Conservation (phyloP, 306 rosid species). For the Spatholobus suberectus region DNA sequence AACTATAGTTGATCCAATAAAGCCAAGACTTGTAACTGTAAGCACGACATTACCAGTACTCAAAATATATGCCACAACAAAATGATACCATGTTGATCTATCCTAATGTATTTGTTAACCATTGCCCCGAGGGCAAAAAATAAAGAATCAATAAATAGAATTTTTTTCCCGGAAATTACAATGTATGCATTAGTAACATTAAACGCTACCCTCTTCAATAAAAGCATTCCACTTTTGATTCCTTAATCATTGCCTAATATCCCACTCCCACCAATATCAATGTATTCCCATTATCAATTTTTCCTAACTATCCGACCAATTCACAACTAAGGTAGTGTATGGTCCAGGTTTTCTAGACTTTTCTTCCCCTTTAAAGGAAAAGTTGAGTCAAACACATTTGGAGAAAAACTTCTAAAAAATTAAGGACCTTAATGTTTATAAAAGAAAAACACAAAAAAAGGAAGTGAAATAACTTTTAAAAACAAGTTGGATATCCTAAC, state of each 20-base stretch:
- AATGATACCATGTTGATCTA: slow-evolving; percentile 1
- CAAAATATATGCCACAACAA: slow-evolving; percentile 27
- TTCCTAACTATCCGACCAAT: slow-evolving; percentile 9
- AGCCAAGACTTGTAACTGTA: neutral
- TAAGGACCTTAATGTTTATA: neutral
- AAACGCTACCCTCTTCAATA: neutral
- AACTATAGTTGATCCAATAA: slow-evolving; percentile 3
- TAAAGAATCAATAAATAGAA: neutral
- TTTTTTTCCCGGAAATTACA: neutral
- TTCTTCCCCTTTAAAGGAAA: neutral
- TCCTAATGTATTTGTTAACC: neutral
- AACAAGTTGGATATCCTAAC: neutral
- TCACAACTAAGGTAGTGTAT: neutral
- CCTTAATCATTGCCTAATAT: neutral
- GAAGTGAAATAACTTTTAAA: neutral
- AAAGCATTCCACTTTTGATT: neutral
- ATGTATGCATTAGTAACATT: neutral
- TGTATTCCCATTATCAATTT: neutral
- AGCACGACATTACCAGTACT: slow-evolving; percentile 4
- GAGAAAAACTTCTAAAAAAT: neutral
- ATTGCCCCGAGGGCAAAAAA: neutral
- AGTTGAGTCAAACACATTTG: neutral
- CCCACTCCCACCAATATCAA: neutral
- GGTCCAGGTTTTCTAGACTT: neutral
- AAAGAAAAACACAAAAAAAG: neutral